A percentile compares a stretch with the other conserved stretches of the same genome.
These are phyloP conservation scores for Lupinus albus DNA, from an alignment of 306 rosid genomes.

Conservation along the genomic window DNA sequence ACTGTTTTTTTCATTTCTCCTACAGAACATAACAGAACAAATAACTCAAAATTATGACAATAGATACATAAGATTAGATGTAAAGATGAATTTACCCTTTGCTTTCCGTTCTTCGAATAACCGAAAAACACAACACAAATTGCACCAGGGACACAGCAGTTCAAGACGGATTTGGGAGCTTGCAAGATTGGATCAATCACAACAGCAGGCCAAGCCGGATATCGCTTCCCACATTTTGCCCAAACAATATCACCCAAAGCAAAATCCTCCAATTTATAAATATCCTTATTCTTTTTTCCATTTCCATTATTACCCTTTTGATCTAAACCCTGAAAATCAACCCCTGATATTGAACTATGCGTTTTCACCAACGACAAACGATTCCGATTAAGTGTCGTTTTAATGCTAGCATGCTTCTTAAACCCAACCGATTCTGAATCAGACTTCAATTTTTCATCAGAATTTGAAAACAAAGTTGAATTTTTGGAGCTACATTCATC, in stretches of 20 bases:
- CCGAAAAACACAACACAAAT: constrained; percentile 91
- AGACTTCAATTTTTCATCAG: constrained; percentile 31
- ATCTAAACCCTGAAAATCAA: constrained; percentile 32
- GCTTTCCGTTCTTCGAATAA: constrained; percentile 78
- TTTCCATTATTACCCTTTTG: constrained; percentile 28
- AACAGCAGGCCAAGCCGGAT: constrained; percentile 85
- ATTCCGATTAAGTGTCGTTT: constrained; percentile 13
- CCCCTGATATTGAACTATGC: constrained; percentile 33
- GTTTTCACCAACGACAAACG: constrained; percentile 36
- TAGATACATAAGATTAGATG: neutral
- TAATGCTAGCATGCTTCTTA: constrained; percentile 30
- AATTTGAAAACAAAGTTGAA: constrained; percentile 26
- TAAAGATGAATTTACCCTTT: constrained; percentile 55
- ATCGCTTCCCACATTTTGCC: constrained; percentile 82
- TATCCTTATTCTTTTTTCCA: constrained; percentile 49
- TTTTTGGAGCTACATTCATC: constrained; percentile 32
- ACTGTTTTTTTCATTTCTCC: no score
- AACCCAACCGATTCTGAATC: constrained; percentile 26
- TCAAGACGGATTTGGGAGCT: constrained; percentile 76
- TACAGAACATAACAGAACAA: neutral
- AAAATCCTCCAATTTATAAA: constrained; percentile 64
- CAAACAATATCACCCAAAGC: constrained; percentile 81
- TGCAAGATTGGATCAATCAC: constrained; percentile 79
- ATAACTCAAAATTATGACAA: constrained; percentile 1
- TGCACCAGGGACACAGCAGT: constrained; percentile 66